phyloP scores from a whole-genome alignment of 164 flowering plant genomes.

The Tetracentron sinense region DNA sequence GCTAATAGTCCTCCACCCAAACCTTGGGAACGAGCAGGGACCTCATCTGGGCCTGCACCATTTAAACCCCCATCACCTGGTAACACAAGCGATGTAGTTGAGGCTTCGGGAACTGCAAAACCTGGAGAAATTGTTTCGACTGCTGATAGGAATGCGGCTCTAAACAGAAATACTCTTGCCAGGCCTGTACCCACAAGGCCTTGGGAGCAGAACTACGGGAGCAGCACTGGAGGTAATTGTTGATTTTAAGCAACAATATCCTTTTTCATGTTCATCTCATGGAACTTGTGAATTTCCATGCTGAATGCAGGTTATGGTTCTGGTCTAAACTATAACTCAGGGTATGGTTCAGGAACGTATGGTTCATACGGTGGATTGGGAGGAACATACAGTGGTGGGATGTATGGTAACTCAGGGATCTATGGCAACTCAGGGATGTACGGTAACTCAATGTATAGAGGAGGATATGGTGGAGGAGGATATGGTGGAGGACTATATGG shows the following conservation, averaged over 20 bases:
- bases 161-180: conserved; percentile 45
- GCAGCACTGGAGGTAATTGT: conserved; percentile 49
- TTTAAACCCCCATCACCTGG: conserved; percentile 82
- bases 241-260: not conserved
- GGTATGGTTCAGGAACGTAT: conserved; percentile 56
- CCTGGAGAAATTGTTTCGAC: conserved; percentile 81
- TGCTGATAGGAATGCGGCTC: conserved; percentile 33
- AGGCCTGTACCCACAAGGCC: conserved; percentile 92
- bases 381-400: conserved; percentile 51
- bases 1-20: conserved; percentile 60
- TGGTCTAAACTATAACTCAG: conserved; percentile 45
- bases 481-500: conserved; percentile 54
- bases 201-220: conserved; percentile 75
- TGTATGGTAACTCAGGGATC: conserved; percentile 62
- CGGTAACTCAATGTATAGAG: conserved; percentile 35
- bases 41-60: conserved; percentile 75
- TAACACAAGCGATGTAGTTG: conserved; percentile 81
- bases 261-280: not conserved
- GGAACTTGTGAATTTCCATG: not conserved
- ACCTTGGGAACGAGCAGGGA: conserved; percentile 75
- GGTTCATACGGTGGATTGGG: conserved; percentile 52
- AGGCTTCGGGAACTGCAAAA: conserved; percentile 90
- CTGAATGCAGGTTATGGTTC: conserved; percentile 53
- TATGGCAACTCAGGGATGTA: conserved; percentile 55
- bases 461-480: conserved; percentile 56